phyloP scores from a whole-genome alignment of 208 protist genomes.

The Spongospora subterranea region DNA sequence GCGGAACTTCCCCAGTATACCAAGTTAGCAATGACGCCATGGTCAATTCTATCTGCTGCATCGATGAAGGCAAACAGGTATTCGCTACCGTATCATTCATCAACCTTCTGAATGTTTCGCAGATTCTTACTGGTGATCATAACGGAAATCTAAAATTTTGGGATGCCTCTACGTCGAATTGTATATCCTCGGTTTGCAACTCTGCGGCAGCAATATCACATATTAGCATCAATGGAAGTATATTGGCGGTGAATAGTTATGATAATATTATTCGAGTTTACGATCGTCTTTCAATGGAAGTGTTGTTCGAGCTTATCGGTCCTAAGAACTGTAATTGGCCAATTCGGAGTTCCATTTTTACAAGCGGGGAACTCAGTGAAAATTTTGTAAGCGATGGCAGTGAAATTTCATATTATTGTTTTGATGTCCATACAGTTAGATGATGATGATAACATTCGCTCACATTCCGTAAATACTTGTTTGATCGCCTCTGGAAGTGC shows the following conservation, averaged over 20 bases:
- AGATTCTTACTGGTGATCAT: conserved; percentile 42
- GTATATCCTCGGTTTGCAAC: background rate
- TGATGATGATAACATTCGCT: background rate
- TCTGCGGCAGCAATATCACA: background rate
- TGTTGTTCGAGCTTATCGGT: background rate
- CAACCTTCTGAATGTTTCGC: background rate
- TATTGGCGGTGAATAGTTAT: background rate
- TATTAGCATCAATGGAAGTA: background rate
- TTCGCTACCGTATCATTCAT: background rate
- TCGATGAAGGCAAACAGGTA: background rate
- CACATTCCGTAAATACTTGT: background rate
- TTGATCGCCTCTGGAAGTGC: conserved; percentile 17
- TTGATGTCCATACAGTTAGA: background rate
- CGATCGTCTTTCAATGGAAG: background rate
- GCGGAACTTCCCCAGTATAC: background rate
- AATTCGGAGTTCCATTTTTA: conserved; percentile 32
- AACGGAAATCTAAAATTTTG: conserved; percentile 2
- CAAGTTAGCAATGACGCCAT: conserved; percentile 42
- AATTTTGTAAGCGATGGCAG: background rate
- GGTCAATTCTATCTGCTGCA: conserved; percentile 11
- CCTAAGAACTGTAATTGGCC: conserved; percentile 39
- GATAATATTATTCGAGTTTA: conserved; percentile 36
- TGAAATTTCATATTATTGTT: background rate
- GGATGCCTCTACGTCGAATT: background rate
- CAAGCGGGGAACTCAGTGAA: background rate